Evolutionary conservation across 2,329 filamentous ascomycete species (phyloP).

Genomic region (Huntiella omanensis): DNA sequence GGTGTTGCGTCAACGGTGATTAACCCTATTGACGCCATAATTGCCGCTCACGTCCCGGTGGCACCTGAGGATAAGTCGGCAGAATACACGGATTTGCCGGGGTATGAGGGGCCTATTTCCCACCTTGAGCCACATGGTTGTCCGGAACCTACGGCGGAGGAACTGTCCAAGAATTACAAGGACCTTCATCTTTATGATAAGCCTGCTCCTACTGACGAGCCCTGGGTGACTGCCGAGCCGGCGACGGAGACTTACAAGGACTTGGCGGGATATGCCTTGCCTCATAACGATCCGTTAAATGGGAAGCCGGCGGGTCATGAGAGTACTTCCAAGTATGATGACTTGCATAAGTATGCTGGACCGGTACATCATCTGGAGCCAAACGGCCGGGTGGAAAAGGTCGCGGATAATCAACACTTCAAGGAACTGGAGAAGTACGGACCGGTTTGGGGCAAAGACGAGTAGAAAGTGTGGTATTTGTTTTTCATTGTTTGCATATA

Average conservation of each 20-base stretch:
- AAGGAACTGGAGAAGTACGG: slow-evolving; percentile 23
- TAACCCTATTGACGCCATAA: slow-evolving; percentile 22
- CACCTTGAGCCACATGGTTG: slow-evolving; percentile 10
- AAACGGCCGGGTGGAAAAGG: slow-evolving; percentile 14
- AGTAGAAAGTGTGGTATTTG: background rate
- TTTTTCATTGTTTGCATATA: too few species aligned
- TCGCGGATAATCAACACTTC: slow-evolving; percentile 21
- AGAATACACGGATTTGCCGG: slow-evolving; percentile 18
- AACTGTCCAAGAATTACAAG: slow-evolving; percentile 20
- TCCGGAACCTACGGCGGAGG: slow-evolving; percentile 15
- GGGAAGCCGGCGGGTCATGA: background rate
- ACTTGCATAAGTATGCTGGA: slow-evolving; percentile 19
- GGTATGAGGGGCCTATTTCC: slow-evolving; percentile 16
- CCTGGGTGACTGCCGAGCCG: slow-evolving; percentile 16
- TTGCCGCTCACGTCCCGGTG: slow-evolving; percentile 16
- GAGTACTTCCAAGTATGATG: slow-evolving; percentile 16
- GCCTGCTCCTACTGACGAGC: slow-evolving; percentile 4
- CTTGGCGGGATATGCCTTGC: slow-evolving; percentile 18
- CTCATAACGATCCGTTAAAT: background rate
- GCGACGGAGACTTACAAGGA: slow-evolving; percentile 21
- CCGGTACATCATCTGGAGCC: slow-evolving; percentile 5
- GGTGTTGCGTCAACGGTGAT: slow-evolving; percentile 12
- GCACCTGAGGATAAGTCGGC: slow-evolving; percentile 17
- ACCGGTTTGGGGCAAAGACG: background rate
- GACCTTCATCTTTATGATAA: slow-evolving; percentile 20